A percentile compares a stretch with the other conserved stretches of the same genome.
These are phyloP conservation scores for Botrytis fabae DNA, from an alignment of 2,329 filamentous ascomycete genomes.

Conservation along the genomic window DNA sequence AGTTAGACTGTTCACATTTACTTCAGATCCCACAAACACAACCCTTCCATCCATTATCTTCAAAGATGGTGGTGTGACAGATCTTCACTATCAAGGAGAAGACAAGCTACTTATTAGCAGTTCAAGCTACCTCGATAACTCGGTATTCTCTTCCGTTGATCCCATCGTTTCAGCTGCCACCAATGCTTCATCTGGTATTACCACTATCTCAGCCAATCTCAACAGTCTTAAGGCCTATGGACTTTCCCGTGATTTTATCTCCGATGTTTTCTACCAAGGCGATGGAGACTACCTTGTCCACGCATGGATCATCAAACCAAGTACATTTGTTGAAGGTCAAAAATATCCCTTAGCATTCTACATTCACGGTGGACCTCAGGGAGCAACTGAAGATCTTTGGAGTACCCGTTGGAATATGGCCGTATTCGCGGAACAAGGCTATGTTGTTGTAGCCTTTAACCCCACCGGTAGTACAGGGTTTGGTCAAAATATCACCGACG, in stretches of 20 bases:
- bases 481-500: conserved; percentile 69
- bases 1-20: conserved; percentile 49
- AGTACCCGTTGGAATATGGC: conserved; percentile 81
- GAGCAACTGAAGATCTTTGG: conserved; percentile 74
- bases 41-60: conserved; percentile 20
- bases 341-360: conserved; percentile 75
- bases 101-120: conserved; percentile 57
- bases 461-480: conserved; percentile 76
- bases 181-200: conserved; percentile 31
- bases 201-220: conserved; percentile 26
- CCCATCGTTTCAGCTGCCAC: conserved; percentile 23
- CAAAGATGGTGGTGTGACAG: conserved; percentile 42
- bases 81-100: conserved; percentile 28
- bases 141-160: conserved; percentile 57
- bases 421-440: conserved; percentile 81
- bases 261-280: conserved; percentile 34
- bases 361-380: conserved; percentile 80
- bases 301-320: conserved; percentile 32
- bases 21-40: conserved; percentile 14
- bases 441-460: conserved; percentile 75
- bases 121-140: conserved; percentile 68
- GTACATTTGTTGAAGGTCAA: conserved; percentile 61
- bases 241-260: conserved; percentile 30
- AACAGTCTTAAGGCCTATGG: conserved; percentile 32
- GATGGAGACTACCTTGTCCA: conserved; percentile 33